phyloP scores from a whole-genome alignment of 2,329 filamentous ascomycete genomes.

The Ascocoryne sarcoides region DNA sequence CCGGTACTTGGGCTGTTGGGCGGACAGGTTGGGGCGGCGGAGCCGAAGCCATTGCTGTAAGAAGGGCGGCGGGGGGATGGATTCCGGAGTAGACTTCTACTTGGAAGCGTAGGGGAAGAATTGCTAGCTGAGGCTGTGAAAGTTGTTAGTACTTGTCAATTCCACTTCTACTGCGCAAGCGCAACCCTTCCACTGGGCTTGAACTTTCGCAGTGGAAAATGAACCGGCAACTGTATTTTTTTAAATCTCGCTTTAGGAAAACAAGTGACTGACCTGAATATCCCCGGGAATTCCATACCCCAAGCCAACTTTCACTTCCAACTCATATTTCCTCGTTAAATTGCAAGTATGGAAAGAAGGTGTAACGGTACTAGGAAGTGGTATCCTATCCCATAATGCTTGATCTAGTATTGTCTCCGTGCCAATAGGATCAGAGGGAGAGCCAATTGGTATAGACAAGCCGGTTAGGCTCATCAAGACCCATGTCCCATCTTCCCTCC shows the following conservation, averaged over 20 bases:
- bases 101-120: slow-evolving; percentile 70
- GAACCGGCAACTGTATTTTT: no score
- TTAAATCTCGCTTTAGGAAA: neutral
- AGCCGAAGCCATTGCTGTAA: slow-evolving; percentile 50
- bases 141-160: slow-evolving; percentile 8
- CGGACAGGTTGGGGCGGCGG: slow-evolving; percentile 14
- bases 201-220: no score
- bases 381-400: slow-evolving; percentile 60
- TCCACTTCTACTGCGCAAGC: no score
- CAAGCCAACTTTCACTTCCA: slow-evolving; percentile 74
- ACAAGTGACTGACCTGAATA: slow-evolving; percentile 21
- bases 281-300: slow-evolving; percentile 57
- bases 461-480: slow-evolving; percentile 64
- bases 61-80: slow-evolving; percentile 64
- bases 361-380: slow-evolving; percentile 76
- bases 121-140: slow-evolving; percentile 60
- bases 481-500: slow-evolving; percentile 66
- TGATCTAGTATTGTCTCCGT: slow-evolving; percentile 63
- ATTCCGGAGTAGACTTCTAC: slow-evolving; percentile 85
- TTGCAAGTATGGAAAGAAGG: slow-evolving; percentile 89
- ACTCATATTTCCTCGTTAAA: slow-evolving; percentile 68
- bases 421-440: slow-evolving; percentile 47
- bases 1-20: slow-evolving; percentile 20
- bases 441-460: slow-evolving; percentile 62
- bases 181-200: no score